Evolutionary conservation across 345 rosid genomes (phyloP), one percentile per base, ranked within the genome.

Genomic region (Rhizophora apiculata): DNA sequence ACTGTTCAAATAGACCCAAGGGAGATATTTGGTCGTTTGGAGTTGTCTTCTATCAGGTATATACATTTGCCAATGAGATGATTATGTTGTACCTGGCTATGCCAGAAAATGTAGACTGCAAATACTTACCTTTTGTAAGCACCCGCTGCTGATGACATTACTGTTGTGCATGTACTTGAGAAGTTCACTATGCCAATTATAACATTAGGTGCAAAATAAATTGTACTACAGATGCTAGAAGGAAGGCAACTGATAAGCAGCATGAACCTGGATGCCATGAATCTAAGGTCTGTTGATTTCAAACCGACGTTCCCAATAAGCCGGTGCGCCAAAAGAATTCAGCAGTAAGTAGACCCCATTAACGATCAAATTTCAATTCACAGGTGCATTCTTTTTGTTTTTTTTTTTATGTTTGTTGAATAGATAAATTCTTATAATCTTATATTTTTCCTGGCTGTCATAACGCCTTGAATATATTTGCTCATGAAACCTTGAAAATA

Each of bases 211-310:
- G 7, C 51, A 26, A 55, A 43, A 43, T 3, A 43, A 43, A 43
- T n/a, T 59, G 56, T 19, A 34, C 18, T 21, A 18, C 76, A 85
- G 91, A 87, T 87, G 91, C 64, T 84, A 13, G 85, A 87, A 80
- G 87, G 88, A 70, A 79, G 30, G 36, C 49, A 69, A 3, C 62
- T 3, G 8, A 67, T 21, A n/a, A 56, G 43, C 21, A 32, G 59
- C 68, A 64, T 37, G 55, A 74, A 67, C 46, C 64, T 49, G 21
- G 81, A 71, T 52, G 54, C 19, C 43, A 60, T 60, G 31, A 71
- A 74, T 73, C 53, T 18, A 13, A 69, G 63, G 49, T 71, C 73
- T 22, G 72, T 68, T 49, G 78, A 74, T 73, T 81, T 78, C 11
- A 73, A 76, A 56, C 78, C 78, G 0, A 82, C 75, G 72, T 79